A percentile compares a stretch with the other conserved stretches of the same genome.
Conservation (phyloP, 2,329 filamentous ascomycete species). For the Colletotrichum endophyticum region DNA sequence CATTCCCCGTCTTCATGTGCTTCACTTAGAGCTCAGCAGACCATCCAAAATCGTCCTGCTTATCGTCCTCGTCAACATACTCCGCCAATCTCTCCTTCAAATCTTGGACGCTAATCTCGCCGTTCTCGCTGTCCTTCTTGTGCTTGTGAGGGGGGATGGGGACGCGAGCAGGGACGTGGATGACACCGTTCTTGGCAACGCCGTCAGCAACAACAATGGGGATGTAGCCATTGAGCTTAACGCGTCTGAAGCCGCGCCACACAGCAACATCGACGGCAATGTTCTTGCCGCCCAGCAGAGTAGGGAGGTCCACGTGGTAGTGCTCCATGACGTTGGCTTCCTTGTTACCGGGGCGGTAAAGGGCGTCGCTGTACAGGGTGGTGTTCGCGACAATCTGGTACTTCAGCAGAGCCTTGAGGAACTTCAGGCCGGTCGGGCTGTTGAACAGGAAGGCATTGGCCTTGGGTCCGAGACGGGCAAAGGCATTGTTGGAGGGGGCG, state of each 20-base stretch:
- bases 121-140: conserved; percentile 37
- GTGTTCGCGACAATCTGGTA: conserved; percentile 79
- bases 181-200: conserved; percentile 78
- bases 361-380: conserved; percentile 84
- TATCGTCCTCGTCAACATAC: conserved; percentile 38
- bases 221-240: conserved; percentile 78
- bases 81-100: conserved; percentile 60
- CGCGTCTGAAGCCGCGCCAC: conserved; percentile 70
- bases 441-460: conserved; percentile 88
- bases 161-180: conserved; percentile 77
- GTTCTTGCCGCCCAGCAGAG: conserved; percentile 68
- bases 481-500: conserved; percentile 82
- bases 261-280: conserved; percentile 74
- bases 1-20: background rate
- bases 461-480: conserved; percentile 71
- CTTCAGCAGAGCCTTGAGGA: conserved; percentile 77
- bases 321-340: conserved; percentile 46
- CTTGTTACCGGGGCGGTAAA: conserved; percentile 58
- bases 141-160: conserved; percentile 75
- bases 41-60: background rate
- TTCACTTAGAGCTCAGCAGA: conserved; percentile 4
- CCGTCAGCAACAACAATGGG: conserved; percentile 72
- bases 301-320: conserved; percentile 74
- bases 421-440: conserved; percentile 71
- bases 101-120: conserved; percentile 63